A percentile compares a stretch with the other conserved stretches of the same genome.
These are phyloP conservation scores for Quercus engelmannii DNA, from an alignment of 306 rosid species.

Conservation along the genomic window DNA sequence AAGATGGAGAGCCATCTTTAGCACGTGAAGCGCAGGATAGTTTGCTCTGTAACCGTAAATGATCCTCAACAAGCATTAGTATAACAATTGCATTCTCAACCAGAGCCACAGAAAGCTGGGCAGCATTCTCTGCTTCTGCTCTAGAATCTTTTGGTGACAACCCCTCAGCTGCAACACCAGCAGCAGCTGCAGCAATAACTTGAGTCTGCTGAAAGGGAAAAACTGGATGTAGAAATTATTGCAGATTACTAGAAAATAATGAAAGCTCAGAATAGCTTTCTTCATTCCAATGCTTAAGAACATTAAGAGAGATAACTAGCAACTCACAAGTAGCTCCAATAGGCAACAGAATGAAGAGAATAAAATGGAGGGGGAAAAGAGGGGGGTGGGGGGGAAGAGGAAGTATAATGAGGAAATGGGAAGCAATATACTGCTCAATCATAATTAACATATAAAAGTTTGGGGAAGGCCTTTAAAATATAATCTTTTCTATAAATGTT, in stretches of 20 bases:
- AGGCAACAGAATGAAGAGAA: background rate
- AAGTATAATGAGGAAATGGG: too few relatives aligned
- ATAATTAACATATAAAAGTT: background rate
- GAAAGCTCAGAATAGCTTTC: background rate
- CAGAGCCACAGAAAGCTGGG: slow-evolving; percentile 88
- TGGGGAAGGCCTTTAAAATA: background rate
- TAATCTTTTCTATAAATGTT: background rate
- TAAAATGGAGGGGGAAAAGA: background rate
- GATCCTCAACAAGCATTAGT: slow-evolving; percentile 99
- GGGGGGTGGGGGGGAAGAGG: too few relatives aligned
- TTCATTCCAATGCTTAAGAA: background rate
- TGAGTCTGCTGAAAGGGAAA: slow-evolving; percentile 75
- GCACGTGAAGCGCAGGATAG: slow-evolving; percentile 48
- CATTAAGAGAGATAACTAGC: background rate
- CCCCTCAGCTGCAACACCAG: slow-evolving; percentile 93
- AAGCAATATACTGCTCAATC: background rate
- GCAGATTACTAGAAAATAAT: slow-evolving; percentile 14
- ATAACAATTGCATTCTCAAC: slow-evolving; percentile 96
- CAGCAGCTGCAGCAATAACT: slow-evolving; percentile 93
- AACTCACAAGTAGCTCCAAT: background rate
- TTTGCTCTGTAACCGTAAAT: slow-evolving; percentile 87
- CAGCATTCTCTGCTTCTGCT: slow-evolving; percentile 92
- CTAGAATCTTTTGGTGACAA: slow-evolving; percentile 76
- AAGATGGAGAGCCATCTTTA: slow-evolving; percentile 69
- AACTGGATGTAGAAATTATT: slow-evolving; percentile 35